Evolutionary conservation across 2,329 filamentous ascomycete genomes (phyloP).

Genomic region (Beauveria brongniartii): DNA sequence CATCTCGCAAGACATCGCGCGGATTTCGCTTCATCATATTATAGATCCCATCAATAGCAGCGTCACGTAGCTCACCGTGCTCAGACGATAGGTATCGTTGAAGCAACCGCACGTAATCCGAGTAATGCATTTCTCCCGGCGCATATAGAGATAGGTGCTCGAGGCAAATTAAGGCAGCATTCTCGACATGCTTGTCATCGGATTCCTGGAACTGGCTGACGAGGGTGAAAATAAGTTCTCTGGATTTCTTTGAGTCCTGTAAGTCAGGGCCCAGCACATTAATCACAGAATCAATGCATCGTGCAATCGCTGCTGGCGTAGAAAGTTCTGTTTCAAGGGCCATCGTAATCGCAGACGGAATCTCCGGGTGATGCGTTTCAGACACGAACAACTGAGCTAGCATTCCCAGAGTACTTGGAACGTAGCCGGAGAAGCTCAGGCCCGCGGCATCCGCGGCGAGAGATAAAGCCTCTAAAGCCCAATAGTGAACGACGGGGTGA

Average conservation of each 20-base stretch:
- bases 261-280: conserved; percentile 94
- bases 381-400: conserved; percentile 86
- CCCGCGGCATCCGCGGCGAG: conserved; percentile 87
- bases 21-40: conserved; percentile 93
- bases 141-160: conserved; percentile 92
- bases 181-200: conserved; percentile 59
- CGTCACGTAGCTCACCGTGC: conserved; percentile 62
- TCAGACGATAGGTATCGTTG: conserved; percentile 69
- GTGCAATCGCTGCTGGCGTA: conserved; percentile 73
- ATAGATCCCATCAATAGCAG: conserved; percentile 80
- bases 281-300: conserved; percentile 89
- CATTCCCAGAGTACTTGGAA: conserved; percentile 86
- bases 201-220: conserved; percentile 77
- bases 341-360: conserved; percentile 70
- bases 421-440: conserved; percentile 82
- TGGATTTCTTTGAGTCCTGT: conserved; percentile 84
- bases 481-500: conserved; percentile 91
- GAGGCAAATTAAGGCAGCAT: conserved; percentile 71
- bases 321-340: conserved; percentile 83
- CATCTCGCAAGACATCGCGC: conserved; percentile 68
- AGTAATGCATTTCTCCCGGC: conserved; percentile 76
- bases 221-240: conserved; percentile 83
- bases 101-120: conserved; percentile 72
- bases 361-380: conserved; percentile 84
- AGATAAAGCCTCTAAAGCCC: conserved; percentile 83